These are phyloP conservation scores for Kurtzmaniella natalensis DNA, from an alignment of 1,139 yeast genomes.

Conservation along the genomic window DNA sequence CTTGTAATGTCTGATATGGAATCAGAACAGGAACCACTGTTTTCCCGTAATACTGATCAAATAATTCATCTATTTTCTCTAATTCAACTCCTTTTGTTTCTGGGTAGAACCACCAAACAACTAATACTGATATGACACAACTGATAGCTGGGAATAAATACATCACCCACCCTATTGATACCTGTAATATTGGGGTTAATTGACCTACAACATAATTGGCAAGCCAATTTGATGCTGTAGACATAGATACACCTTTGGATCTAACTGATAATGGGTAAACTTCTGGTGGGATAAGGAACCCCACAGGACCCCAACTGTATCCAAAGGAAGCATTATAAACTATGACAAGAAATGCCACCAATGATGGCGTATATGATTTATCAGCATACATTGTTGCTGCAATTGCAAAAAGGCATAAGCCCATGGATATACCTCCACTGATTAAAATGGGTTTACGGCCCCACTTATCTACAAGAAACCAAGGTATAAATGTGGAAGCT, in stretches of 20 bases:
- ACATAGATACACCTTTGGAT: constrained; percentile 49
- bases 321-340: constrained; percentile 52
- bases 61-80: constrained; percentile 84
- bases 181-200: constrained; percentile 47
- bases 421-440: constrained; percentile 48
- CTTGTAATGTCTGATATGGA: constrained; percentile 3
- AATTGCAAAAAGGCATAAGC: constrained; percentile 35
- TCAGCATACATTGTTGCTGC: constrained; percentile 38
- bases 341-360: constrained; percentile 47
- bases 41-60: constrained; percentile 48
- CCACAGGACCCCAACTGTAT: constrained; percentile 56
- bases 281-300: constrained; percentile 53
- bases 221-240: constrained; percentile 54
- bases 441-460: constrained; percentile 52
- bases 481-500: constrained; percentile 46
- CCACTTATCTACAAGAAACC: constrained; percentile 53
- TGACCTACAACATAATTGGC: constrained; percentile 54
- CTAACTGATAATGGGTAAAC: constrained; percentile 52
- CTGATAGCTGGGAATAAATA: constrained; percentile 46
- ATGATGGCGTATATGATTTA: constrained; percentile 33
- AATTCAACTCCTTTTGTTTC: constrained; percentile 87
- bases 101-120: constrained; percentile 69
- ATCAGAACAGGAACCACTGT: constrained; percentile 6
- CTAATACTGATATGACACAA: constrained; percentile 41
- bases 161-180: constrained; percentile 45